Evolutionary conservation across 345 rosid species (phyloP), one percentile per base, ranked within the genome.

Genomic region (Eucalyptus rudis): DNA sequence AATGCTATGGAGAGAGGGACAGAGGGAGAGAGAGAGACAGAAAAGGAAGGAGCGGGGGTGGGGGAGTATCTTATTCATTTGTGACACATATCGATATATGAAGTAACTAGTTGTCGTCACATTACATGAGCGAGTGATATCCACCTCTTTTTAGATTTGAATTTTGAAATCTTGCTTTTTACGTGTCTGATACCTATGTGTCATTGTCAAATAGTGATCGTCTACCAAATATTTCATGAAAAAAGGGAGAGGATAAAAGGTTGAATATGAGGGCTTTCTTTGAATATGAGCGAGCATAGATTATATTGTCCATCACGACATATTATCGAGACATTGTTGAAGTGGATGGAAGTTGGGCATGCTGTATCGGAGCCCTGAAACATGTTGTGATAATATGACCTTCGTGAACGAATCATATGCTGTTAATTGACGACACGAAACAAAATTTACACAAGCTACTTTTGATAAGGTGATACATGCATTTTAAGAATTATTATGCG

Each of bases 361-460:
- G 62, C 13, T 56, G 29, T 56, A 0, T 56, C 0, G 3, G 62
- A 56, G 62, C 62, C 62, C 29, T 56, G 6, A 56, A 10, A 9
- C 29, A 22, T 56, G 12, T 54, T 4, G 62, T 27, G n/a, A 59
- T 59, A 6, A 12, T 25, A 4, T 27, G 6, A 12, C 8, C 7
- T 29, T 27, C 1, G 2, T 27, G n/a, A 59, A 59, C 1, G 15
- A 62, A 29, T 62, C 31, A 62, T 62, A 62, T 62, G 68, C 0
- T 12, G 2, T 62, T 11, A 0, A 29, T 59, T 0, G 4, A 25
- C 0, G 4, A 5, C 31, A 10, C 0, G 31, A 12, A 59, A 62
- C 2, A 62, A 29, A 62, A 6, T 27, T 62, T 62, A 62, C 31
- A 27, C 17, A 62, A 27, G 1, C 2, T 27, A 29, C 33, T 27